These are phyloP conservation scores for Cryptococcus deneoformans DNA, from an alignment of 1,284 basidiomycete species.

Conservation along the genomic window DNA sequence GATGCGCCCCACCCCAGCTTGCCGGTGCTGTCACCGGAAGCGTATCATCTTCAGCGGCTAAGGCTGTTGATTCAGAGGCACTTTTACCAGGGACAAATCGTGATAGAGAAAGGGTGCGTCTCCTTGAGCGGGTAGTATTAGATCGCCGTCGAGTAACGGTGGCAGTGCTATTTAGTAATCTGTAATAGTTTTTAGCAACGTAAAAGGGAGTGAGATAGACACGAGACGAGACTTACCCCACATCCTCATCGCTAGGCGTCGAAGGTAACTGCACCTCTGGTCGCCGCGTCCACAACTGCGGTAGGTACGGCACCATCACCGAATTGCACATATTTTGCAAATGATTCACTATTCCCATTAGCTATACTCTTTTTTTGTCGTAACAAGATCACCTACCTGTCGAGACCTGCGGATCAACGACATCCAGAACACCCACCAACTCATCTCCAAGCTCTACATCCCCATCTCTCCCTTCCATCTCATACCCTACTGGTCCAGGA, in stretches of 20 bases:
- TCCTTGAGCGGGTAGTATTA: slow-evolving; percentile 8
- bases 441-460: slow-evolving; percentile 34
- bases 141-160: slow-evolving; percentile 5
- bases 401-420: slow-evolving; percentile 39
- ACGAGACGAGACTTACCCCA: background rate
- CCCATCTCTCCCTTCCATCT: slow-evolving; percentile 2
- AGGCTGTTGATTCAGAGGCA: too few species aligned
- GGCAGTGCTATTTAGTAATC: background rate
- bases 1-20: slow-evolving; percentile 4
- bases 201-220: too few species aligned
- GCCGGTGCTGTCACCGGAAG: background rate
- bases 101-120: background rate
- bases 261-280: slow-evolving; percentile 37
- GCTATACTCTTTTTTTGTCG: background rate
- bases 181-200: background rate
- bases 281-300: slow-evolving; percentile 37
- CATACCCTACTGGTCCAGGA: too few species aligned
- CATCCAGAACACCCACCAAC: slow-evolving; percentile 41
- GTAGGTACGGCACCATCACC: slow-evolving; percentile 46
- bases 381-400: slow-evolving; percentile 26
- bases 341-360: slow-evolving; percentile 32
- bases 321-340: slow-evolving; percentile 48
- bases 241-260: slow-evolving; percentile 16
- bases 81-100: too few species aligned
- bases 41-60: too few species aligned